Base-by-base conservation (phyloP, 2,329 filamentous ascomycete genomes). In the Monilinia fructigena region DNA sequence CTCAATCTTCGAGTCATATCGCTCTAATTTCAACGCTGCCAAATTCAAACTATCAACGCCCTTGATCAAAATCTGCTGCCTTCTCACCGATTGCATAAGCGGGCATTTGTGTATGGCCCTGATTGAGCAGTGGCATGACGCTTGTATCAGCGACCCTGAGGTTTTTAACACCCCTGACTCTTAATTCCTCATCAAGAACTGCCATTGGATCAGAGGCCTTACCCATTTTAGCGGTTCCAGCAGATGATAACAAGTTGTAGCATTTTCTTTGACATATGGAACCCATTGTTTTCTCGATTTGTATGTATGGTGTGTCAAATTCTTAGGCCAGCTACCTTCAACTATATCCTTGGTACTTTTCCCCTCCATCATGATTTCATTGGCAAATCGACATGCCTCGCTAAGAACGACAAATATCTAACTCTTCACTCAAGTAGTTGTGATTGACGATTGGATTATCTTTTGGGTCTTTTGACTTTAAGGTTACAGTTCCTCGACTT, bases 211-310 rank as follows among this genome's bases (percentile, higher is more conserved):
- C 80, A 35, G 79, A 78, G 1, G 78, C 73, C 20, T 78, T 78
- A 14, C 83, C 83, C 79, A 88, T 86, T 48, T 83, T 82, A 70
- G 81, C 84, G 0, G 85, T 86, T 2, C 84, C 85, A 0, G 79
- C 79, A 0, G 84, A 70, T 88, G 85, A 66, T 87, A 86, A 64
- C 85, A 86, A 31, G 85, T 87, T 2, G 84, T 86, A n/a, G 83
- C 85, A 72, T 86, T 79, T 42, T 87, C 76, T 71, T 80, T 83
- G 7, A 88, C 82, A 70, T 82, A 83, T 0, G 80, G 79, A 47
- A 82, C 77, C 86, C 86, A 88, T 52, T 88, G 79, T 71, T 86
- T 83, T 18, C 85, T 78, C 0, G 77, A 82, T 63, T 78, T 84
- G 72, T 81, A 80, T 59, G 74, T 75, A 74, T 87, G 83, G 69